Evolutionary conservation across 2,329 filamentous ascomycete species (phyloP), one percentile per base, ranked within the genome.

Genomic region (Penicillium verrucosum): DNA sequence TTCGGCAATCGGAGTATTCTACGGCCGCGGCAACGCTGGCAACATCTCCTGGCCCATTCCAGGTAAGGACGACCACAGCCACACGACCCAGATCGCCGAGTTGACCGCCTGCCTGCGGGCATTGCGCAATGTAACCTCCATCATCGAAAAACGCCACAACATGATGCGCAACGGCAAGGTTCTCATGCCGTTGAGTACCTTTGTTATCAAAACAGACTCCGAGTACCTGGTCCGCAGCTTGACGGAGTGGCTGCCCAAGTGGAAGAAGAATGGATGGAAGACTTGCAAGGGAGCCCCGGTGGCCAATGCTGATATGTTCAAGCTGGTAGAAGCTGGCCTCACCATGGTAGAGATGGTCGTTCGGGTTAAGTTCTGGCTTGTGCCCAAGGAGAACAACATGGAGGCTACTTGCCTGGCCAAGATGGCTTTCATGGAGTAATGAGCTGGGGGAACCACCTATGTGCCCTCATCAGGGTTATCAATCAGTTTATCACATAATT

Each of bases 201-300:
- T 68, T 1, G 51, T 65, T 4, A 67, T 74, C 53, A 69, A 70
- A 41, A 64, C 71, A 0, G 71, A 74, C 38, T 75, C 74, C 0
- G 62, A 60, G n/a, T 74, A 71, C 30, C 16, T 76, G 5, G 68
- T 73, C 1, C 62, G 71, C 25, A 65, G 68, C 4, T 61, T 73
- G 56, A 68, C 70, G 1, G 58, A 67, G 7, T 72, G 65, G 62
- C 62, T 75, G 6, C 51, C 61, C 3, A 63, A 66, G 23, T 76
- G 73, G 71, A 67, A 70, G 34, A 32, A 50, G 1, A 69, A 71
- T 38, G 65, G 64, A 1, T 73, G 65, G 52, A 63, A 61, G 16
- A 68, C 65, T 10, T 57, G 63, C 6, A 59, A 58, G 10, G 67
- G 71, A 1, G 29, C 47, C 7, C 54, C 34, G 3, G 60, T 74